Conservation (phyloP, 2,329 filamentous ascomycete species). For the Paramyrothecium roridum region DNA sequence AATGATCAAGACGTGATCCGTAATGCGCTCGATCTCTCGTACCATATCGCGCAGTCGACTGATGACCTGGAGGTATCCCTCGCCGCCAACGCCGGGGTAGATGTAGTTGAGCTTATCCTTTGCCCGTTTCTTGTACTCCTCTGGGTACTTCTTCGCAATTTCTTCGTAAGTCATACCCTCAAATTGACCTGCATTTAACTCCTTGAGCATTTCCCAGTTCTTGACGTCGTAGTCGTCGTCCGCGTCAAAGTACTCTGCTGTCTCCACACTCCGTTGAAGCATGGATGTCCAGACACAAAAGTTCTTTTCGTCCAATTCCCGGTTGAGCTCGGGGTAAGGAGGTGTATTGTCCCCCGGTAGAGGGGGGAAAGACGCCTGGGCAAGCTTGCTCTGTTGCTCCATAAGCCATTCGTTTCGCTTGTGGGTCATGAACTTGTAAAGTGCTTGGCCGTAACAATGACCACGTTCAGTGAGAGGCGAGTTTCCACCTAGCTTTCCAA, state of each 20-base stretch:
- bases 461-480: conserved; percentile 81
- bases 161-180: conserved; percentile 94
- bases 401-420: conserved; percentile 80
- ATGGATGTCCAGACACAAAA: conserved; percentile 99
- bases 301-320: conserved; percentile 72
- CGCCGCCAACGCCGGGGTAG: conserved; percentile 91
- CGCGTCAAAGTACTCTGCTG: conserved; percentile 80
- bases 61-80: conserved; percentile 96
- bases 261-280: conserved; percentile 86
- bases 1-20: conserved; percentile 89
- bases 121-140: conserved; percentile 78
- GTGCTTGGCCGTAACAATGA: conserved; percentile 70
- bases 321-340: conserved; percentile 81
- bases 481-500: conserved; percentile 88
- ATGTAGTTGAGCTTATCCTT: conserved; percentile 92
- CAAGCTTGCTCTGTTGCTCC: conserved; percentile 75
- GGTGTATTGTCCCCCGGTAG: conserved; percentile 88
- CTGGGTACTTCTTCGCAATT: conserved; percentile 73
- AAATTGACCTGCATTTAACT: conserved; percentile 88
- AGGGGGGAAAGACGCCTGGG: conserved; percentile 81
- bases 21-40: conserved; percentile 94
- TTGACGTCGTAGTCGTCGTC: conserved; percentile 97
- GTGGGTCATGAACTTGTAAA: conserved; percentile 79
- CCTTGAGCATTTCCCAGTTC: conserved; percentile 96
- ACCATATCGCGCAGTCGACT: conserved; percentile 94